These are phyloP conservation scores for Bacterosira constricta DNA, from an alignment of 108 stramenopile genomes.

Conservation along the genomic window DNA sequence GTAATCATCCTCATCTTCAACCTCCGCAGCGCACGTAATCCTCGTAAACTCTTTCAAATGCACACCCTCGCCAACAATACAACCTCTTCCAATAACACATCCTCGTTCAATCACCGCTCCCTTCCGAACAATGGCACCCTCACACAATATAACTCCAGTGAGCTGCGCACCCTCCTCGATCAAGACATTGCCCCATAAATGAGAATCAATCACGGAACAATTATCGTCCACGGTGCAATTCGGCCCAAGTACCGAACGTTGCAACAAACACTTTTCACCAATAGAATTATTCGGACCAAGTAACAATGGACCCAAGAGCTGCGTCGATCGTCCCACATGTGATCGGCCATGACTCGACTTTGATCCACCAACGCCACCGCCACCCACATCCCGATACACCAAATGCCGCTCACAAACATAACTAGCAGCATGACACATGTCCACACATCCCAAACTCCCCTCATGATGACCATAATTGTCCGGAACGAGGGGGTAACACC, in stretches of 20 bases:
- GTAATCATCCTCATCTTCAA: conserved; percentile 64
- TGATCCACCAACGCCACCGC: conserved; percentile 24
- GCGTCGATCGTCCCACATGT: conserved; percentile 65
- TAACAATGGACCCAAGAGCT: conserved; percentile 68
- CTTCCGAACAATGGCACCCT: conserved; percentile 61
- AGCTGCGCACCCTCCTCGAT: conserved; percentile 78
- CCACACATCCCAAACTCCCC: conserved; percentile 22
- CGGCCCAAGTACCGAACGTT: conserved; percentile 76
- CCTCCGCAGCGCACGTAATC: conserved; percentile 71
- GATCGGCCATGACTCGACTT: conserved; percentile 44
- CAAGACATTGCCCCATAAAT: conserved; percentile 83
- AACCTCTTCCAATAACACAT: conserved; percentile 89
- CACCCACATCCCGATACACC: conserved; percentile 56
- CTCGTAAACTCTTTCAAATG: conserved; percentile 84
- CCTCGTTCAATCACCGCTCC: conserved; percentile 81
- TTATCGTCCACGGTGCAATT: conserved; percentile 64
- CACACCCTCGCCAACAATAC: conserved; percentile 83
- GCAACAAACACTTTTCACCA: conserved; percentile 73
- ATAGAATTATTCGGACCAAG: conserved; percentile 66
- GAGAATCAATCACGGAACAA: conserved; percentile 66
- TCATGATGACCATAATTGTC: conserved; percentile 68
- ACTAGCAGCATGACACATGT: conserved; percentile 33
- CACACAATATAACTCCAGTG: conserved; percentile 71
- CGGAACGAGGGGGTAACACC: conserved; percentile 95
- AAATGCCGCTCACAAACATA: conserved; percentile 62